Conservation (phyloP, 257 asterid species). For the Capsicum rhomboideum region DNA sequence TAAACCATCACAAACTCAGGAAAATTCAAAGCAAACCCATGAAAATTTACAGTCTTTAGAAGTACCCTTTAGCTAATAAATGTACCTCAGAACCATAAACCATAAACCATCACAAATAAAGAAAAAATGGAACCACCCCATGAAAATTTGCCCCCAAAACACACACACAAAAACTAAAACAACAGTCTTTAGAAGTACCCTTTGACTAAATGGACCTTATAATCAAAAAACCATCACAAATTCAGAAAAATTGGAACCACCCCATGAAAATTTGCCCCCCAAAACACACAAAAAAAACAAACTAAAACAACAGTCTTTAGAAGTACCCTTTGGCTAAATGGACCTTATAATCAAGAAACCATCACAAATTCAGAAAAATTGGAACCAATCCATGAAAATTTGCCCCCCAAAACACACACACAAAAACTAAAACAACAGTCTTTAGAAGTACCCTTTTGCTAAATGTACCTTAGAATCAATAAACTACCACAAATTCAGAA, state of each 20-base stretch:
- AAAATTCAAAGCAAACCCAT: no score
- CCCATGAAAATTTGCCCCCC: background rate
- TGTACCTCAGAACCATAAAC: background rate
- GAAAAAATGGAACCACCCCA: background rate
- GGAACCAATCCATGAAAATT: background rate
- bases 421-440: background rate
- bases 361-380: background rate
- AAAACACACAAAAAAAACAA: background rate
- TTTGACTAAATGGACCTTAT: constrained; percentile 63
- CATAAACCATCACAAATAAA: background rate
- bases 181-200: constrained; percentile 31
- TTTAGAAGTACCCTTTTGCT: background rate
- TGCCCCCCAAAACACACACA: background rate
- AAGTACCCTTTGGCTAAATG: constrained; percentile 58
- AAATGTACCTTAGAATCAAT: background rate
- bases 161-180: background rate
- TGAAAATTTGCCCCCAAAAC: background rate
- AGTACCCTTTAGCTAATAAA: background rate
- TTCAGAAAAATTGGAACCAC: background rate
- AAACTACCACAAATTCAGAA: background rate
- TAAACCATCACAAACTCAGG: background rate
- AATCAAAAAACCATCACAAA: background rate
- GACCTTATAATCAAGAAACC: constrained; percentile 25
- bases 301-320: constrained; percentile 8
- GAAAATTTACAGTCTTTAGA: background rate